Base-by-base conservation (phyloP, 495 filamentous ascomycete species). In the Aspergillus haitiensis region DNA sequence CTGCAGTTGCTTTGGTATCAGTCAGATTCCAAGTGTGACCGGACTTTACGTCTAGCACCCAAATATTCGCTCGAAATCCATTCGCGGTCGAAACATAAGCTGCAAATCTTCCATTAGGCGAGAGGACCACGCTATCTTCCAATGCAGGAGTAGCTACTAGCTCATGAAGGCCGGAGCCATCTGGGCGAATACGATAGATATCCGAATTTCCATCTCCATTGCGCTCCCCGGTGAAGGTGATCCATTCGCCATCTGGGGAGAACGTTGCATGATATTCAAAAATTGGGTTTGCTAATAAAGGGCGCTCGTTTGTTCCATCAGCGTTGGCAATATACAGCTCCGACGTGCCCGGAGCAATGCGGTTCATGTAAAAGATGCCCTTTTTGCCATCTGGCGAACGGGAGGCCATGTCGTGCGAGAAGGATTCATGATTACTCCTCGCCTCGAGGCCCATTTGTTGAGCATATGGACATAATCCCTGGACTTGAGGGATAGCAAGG, bases 211-310 rank as follows among this genome's bases (percentile, higher is more conserved):
- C 70, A 21, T 71, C 70, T 12, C 68, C 70, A 18, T 64, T 63
- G 2, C 68, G 66, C 55, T 73, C 68, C 5, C 53, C 46, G 3
- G 70, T 73, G 45, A 73, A 73, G 27, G 56, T 63, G 15, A 73
- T 65, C 66, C 67, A 69, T 61, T 68, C 34, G 9, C 67, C 68
- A 53, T 74, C 67, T 0, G 72, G 56, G 2, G 76, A 74, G 54
- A 67, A 77, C 0, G 45, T 35, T 9, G 71, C 70, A 36, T 75
- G 76, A 42, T 73, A 78, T 31, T 77, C 74, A 54, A 67, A 77
- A 6, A 59, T 51, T 13, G 71, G 50, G 13, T 70, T 45, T 2
- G 62, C 45, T 8, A 78, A 54, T 9, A 78, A 63, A 13, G 60
- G 52, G 9, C 63, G 62, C n/a, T 72, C 75, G 47, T 70, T 66